Evolutionary conservation across 2,329 filamentous ascomycete species (phyloP).

Genomic region (Aureobasidium sp.): DNA sequence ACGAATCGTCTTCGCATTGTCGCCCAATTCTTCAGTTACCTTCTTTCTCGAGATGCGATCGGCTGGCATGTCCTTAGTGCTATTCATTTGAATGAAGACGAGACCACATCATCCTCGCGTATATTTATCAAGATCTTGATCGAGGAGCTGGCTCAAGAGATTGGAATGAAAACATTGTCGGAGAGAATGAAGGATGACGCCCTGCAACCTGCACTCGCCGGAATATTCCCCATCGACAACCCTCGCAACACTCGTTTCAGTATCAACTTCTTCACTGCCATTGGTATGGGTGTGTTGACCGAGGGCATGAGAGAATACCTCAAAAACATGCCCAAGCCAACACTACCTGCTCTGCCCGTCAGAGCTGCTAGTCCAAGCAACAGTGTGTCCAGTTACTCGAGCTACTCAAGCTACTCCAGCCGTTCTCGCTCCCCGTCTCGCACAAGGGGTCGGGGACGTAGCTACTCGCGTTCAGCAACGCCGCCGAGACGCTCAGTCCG

Average conservation of each 20-base stretch:
- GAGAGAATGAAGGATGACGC: constrained; percentile 70
- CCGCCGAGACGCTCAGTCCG: constrained; percentile 22
- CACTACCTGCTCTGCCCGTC: constrained; percentile 58
- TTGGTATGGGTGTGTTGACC: constrained; percentile 89
- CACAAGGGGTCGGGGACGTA: constrained; percentile 20
- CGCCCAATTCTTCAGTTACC: constrained; percentile 86
- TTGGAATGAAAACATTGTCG: constrained; percentile 75
- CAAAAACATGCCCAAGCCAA: constrained; percentile 81
- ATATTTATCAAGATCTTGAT: constrained; percentile 99
- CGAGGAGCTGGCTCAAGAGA: constrained; percentile 79
- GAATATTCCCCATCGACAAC: constrained; percentile 84
- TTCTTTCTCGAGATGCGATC: constrained; percentile 80
- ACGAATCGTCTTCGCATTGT: constrained; percentile 94
- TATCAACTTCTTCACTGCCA: constrained; percentile 99
- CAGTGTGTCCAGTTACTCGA: constrained; percentile 69
- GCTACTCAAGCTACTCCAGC: constrained; percentile 63
- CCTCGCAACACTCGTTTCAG: constrained; percentile 88
- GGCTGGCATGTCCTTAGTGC: constrained; percentile 84
- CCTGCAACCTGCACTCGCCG: constrained; percentile 69
- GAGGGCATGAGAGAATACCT: constrained; percentile 91
- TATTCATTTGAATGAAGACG: constrained; percentile 89
- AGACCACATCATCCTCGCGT: constrained; percentile 90
- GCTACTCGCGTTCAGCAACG: constrained; percentile 25
- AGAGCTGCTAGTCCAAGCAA: constrained; percentile 49
- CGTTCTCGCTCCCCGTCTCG: constrained; percentile 26